These are phyloP conservation scores for Geum urbanum DNA, from an alignment of 306 rosid species.

Conservation along the genomic window DNA sequence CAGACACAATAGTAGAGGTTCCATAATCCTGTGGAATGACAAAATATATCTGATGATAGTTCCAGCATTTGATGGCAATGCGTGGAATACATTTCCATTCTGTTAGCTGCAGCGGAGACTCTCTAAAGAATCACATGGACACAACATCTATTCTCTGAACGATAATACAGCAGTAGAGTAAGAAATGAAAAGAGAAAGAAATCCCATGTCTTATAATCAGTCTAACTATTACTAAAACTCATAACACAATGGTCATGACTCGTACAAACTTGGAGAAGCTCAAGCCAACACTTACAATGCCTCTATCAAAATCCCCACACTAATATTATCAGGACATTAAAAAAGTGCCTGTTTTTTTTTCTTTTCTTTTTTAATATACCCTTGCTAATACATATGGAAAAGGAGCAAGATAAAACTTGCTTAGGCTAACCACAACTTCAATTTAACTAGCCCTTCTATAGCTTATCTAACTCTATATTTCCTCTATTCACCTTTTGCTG, in stretches of 20 bases:
- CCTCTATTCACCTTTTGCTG: slow-evolving; percentile 25
- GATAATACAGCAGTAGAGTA: background rate
- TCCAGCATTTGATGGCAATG: too few species aligned
- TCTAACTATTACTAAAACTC: background rate
- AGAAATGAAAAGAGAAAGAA: background rate
- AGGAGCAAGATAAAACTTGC: slow-evolving; percentile 27
- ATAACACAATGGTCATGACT: background rate
- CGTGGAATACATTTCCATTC: background rate
- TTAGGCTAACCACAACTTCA: slow-evolving; percentile 23
- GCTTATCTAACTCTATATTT: slow-evolving; percentile 36
- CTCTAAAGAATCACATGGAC: background rate
- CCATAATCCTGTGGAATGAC: background rate
- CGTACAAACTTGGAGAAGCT: slow-evolving; percentile 13
- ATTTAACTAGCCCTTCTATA: slow-evolving; percentile 37
- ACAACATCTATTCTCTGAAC: background rate
- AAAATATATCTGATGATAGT: background rate
- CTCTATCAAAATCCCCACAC: slow-evolving; percentile 34
- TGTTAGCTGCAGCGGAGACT: background rate
- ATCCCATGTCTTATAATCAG: background rate
- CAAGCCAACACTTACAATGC: slow-evolving; percentile 16
- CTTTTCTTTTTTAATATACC: slow-evolving; percentile 27
- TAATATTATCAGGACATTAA: slow-evolving; percentile 48
- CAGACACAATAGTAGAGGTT: background rate
- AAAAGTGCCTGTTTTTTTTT: slow-evolving; percentile 44
- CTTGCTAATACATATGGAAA: slow-evolving; percentile 30